These are phyloP conservation scores for Cephaloascus albidus DNA, from an alignment of 805 yeast genomes.

Conservation along the genomic window DNA sequence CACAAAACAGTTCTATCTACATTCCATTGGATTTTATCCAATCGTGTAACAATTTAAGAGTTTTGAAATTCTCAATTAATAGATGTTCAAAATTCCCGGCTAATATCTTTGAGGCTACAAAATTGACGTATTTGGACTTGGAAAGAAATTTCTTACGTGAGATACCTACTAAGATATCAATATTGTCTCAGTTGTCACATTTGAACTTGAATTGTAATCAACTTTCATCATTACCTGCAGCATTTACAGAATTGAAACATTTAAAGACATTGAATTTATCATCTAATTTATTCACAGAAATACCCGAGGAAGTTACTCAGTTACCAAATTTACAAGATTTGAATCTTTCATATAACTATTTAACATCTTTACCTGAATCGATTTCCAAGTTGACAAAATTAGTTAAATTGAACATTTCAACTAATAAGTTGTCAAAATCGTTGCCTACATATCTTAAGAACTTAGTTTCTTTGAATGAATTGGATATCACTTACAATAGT, in stretches of 20 bases:
- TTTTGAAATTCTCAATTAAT: conserved; percentile 60
- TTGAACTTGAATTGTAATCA: conserved; percentile 72
- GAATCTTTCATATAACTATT: conserved; percentile 75
- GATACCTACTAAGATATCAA: conserved; percentile 48
- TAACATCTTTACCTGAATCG: conserved; percentile 50
- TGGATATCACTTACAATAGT: conserved; percentile 72
- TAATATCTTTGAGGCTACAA: conserved; percentile 60
- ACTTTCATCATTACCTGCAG: conserved; percentile 49
- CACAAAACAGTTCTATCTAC: conserved; percentile 78
- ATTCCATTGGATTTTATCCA: conserved; percentile 83
- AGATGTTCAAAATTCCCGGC: conserved; percentile 69
- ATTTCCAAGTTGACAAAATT: conserved; percentile 52
- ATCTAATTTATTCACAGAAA: conserved; percentile 57
- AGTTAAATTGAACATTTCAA: conserved; percentile 63
- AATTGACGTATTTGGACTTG: conserved; percentile 58
- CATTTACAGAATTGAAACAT: conserved; percentile 45
- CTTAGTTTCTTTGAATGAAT: conserved; percentile 49
- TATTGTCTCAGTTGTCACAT: conserved; percentile 43
- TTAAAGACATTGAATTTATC: conserved; percentile 63
- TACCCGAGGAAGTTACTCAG: conserved; percentile 58
- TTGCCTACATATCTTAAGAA: conserved; percentile 45
- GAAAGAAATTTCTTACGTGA: conserved; percentile 69
- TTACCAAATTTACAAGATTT: conserved; percentile 52
- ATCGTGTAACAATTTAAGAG: conserved; percentile 61
- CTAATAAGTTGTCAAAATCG: conserved; percentile 49